Base-by-base conservation (phyloP, 352 stramenopile species). In the Discostella stelligera region DNA sequence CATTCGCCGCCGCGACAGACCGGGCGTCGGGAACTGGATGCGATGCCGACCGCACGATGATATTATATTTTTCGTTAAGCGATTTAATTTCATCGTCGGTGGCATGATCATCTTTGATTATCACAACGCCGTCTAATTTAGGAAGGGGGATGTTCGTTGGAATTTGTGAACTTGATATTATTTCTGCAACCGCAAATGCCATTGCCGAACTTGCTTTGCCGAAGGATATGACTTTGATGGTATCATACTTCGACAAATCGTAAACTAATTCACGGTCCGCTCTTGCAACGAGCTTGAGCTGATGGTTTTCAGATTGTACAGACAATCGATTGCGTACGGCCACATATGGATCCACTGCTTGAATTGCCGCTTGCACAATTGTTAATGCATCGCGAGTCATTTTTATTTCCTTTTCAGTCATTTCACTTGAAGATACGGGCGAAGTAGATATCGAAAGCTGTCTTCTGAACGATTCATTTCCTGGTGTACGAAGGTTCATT, bases 71-170 rank as follows among this genome's bases (percentile, higher is more conserved):
- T 41, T 77, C 53, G 3, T 66, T 25, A 44, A 93, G 63, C 18
- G 61, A 61, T 60, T 83, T 39, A 20, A 82, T 64, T 79, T 91
- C 84, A 48, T 87, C 50, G 37, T 61, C 0, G n/a, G 83, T 89
- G 13, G 79, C 85, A 80, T 93, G 87, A 71, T 82, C 83, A 77
- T 93, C 87, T 74, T 93, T 93, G 62, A 85, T 85, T 70, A 93
- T 91, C 0, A 87, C 77, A 21, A 88, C 41, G 27, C 87, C 87
- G 7, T 66, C 68, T 41, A 77, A 61, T 27, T 68, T 69, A 48
- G 39, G 37, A 48, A 32, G 3, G 25, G 37, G 14, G 11, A 66
- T 25, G 49, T 16, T 75, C 14, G 39, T 32, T 70, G 39, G 41
- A 41, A 8, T 25, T 84, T 18, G 55, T 79, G 69, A 52, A 85